Conservation (phyloP, 306 rosid species). For the Lablab purpureus region DNA sequence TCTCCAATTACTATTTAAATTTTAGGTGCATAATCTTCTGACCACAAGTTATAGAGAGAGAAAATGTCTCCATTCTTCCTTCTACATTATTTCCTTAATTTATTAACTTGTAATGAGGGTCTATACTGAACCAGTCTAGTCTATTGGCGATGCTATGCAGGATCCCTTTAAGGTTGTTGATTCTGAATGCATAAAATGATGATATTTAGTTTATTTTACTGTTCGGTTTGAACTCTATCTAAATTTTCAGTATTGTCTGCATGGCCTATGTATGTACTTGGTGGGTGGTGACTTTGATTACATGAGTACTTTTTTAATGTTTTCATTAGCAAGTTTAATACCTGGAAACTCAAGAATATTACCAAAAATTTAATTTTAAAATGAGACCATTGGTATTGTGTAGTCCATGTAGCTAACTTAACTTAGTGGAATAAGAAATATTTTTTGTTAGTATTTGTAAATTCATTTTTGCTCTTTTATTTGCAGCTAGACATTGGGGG, state of each 20-base stretch:
- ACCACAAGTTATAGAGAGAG: neutral
- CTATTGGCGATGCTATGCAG: neutral
- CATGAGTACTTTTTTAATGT: neutral
- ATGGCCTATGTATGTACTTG: neutral
- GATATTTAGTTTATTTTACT: neutral
- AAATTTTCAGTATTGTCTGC: neutral
- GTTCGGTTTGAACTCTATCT: neutral
- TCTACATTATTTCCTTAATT: neutral
- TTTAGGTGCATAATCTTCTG: neutral
- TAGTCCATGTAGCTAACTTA: neutral
- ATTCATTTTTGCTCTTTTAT: conserved; percentile 19
- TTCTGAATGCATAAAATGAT: conserved; percentile 3
- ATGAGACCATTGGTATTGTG: neutral
- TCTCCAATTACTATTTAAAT: neutral
- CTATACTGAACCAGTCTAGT: neutral
- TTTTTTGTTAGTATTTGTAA: neutral
- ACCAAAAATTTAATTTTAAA: neutral
- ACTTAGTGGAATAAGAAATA: neutral
- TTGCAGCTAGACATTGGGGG: conserved; percentile 90
- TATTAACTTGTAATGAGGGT: neutral
- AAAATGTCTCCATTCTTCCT: neutral
- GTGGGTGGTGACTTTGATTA: conserved; percentile 15
- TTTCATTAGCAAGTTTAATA: conserved; percentile 9
- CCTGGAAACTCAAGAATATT: neutral
- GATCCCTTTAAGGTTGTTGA: conserved; percentile 8